These are phyloP conservation scores for Talaromyces piceae DNA, from an alignment of 2,329 filamentous ascomycete species.

Conservation along the genomic window DNA sequence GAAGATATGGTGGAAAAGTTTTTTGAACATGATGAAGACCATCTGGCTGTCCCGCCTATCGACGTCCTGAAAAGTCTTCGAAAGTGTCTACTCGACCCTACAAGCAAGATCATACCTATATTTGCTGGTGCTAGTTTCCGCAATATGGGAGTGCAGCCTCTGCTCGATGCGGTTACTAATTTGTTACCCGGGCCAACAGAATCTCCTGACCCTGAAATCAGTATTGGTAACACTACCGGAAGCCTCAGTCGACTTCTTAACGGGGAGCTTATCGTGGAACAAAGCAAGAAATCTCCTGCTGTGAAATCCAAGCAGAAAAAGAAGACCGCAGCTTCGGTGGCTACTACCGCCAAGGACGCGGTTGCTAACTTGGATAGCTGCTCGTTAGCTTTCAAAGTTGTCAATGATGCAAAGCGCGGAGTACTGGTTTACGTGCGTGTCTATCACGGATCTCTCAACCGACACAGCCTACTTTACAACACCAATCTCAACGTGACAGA, in stretches of 20 bases:
- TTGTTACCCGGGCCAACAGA: slow-evolving; percentile 78
- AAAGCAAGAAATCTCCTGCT: slow-evolving; percentile 23
- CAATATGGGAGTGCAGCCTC: slow-evolving; percentile 86
- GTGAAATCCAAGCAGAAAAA: slow-evolving; percentile 38
- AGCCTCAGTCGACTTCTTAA: slow-evolving; percentile 45
- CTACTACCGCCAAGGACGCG: slow-evolving; percentile 38
- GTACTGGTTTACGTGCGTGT: slow-evolving; percentile 87
- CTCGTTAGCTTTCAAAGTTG: slow-evolving; percentile 82
- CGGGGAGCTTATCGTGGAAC: slow-evolving; percentile 37
- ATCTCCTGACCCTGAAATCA: slow-evolving; percentile 70
- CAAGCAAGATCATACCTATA: slow-evolving; percentile 68
- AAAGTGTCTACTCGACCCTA: slow-evolving; percentile 58
- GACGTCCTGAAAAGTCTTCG: slow-evolving; percentile 69
- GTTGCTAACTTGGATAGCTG: slow-evolving; percentile 61
- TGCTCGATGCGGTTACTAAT: slow-evolving; percentile 82
- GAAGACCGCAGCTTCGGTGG: slow-evolving; percentile 28
- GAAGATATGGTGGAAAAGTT: slow-evolving; percentile 79
- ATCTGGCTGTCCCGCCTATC: slow-evolving; percentile 55
- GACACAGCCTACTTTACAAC: slow-evolving; percentile 74
- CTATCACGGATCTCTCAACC: slow-evolving; percentile 73
- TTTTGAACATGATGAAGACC: slow-evolving; percentile 67
- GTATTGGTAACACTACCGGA: slow-evolving; percentile 52
- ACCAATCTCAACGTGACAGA: slow-evolving; percentile 76
- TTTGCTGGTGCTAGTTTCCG: slow-evolving; percentile 89
- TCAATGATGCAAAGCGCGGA: slow-evolving; percentile 76